A percentile compares a stretch with the other conserved stretches of the same genome.
Evolutionary conservation across 2,329 filamentous ascomycete species (phyloP).

Genomic region (Colletotrichum caudatum): DNA sequence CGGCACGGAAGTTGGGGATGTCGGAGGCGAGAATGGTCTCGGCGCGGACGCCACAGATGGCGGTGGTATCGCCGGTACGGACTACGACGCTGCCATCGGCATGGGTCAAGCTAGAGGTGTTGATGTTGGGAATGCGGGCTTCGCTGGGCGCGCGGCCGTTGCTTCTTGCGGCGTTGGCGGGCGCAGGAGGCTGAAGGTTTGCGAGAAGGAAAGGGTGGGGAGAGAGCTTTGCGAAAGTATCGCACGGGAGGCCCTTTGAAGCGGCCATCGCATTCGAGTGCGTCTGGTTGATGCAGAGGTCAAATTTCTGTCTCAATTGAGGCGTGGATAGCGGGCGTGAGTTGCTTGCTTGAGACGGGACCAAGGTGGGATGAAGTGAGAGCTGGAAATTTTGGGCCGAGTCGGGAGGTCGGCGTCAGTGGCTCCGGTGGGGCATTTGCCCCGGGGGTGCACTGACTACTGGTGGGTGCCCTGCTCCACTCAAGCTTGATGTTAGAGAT

Average conservation of each 20-base stretch:
- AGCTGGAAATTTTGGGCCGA: slow-evolving; percentile 39
- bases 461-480: not conserved
- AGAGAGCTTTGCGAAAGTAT: slow-evolving; percentile 89
- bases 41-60: slow-evolving; percentile 91
- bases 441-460: not conserved
- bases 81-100: slow-evolving; percentile 92
- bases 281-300: not conserved
- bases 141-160: slow-evolving; percentile 82
- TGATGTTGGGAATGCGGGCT: slow-evolving; percentile 79
- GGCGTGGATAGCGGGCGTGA: not conserved
- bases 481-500: too few relatives aligned
- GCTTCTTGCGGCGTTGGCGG: slow-evolving; percentile 71
- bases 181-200: slow-evolving; percentile 75
- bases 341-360: not conserved
- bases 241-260: slow-evolving; percentile 63
- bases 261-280: slow-evolving; percentile 48
- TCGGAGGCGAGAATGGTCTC: slow-evolving; percentile 83
- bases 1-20: slow-evolving; percentile 74
- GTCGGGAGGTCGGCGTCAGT: slow-evolving; percentile 35
- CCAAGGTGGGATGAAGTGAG: slow-evolving; percentile 26
- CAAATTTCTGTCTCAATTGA: not conserved
- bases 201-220: slow-evolving; percentile 91
- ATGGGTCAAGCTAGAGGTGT: slow-evolving; percentile 87
- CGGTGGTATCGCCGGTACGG: slow-evolving; percentile 87
- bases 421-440: slow-evolving; percentile 26